These are phyloP conservation scores for Vitis hybrid DNA, from an alignment of 177 flowering plant species.

Conservation along the genomic window DNA sequence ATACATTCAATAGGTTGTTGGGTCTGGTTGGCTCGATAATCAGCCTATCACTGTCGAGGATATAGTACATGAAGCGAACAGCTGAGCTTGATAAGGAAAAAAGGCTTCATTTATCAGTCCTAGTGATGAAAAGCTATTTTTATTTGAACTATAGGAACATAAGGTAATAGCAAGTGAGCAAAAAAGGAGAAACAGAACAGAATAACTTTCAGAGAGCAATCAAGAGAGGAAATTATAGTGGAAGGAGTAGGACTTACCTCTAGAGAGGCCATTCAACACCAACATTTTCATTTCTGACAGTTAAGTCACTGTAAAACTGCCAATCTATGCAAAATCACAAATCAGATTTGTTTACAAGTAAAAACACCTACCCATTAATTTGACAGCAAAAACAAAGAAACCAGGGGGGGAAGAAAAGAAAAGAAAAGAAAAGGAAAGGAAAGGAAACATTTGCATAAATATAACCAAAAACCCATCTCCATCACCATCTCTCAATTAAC, in stretches of 20 bases:
- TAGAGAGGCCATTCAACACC: no score
- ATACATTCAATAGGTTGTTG: neutral
- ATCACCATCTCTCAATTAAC: slow-evolving; percentile 38
- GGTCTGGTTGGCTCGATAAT: slow-evolving; percentile 13
- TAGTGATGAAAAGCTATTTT: neutral
- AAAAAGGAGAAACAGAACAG: neutral
- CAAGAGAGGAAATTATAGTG: neutral
- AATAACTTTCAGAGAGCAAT: neutral
- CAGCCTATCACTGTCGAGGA: slow-evolving; percentile 7
- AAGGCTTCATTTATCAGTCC: neutral
- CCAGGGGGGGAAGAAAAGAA: neutral
- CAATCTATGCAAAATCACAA: neutral
- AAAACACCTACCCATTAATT: slow-evolving; percentile 1
- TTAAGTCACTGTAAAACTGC: neutral
- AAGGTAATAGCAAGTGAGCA: no score
- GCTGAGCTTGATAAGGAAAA: neutral
- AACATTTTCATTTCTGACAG: neutral
- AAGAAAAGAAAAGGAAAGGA: slow-evolving; percentile 4
- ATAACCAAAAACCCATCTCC: slow-evolving; percentile 34
- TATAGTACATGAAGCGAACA: slow-evolving; percentile 5
- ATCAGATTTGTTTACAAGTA: neutral
- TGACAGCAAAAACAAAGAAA: slow-evolving; percentile 14
- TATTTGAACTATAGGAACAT: no score
- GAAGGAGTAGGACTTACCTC: no score
- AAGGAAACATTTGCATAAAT: slow-evolving; percentile 17